Evolutionary conservation across 73 alveolate genomes (phyloP).

Genomic region (Paramecium caudatum): DNA sequence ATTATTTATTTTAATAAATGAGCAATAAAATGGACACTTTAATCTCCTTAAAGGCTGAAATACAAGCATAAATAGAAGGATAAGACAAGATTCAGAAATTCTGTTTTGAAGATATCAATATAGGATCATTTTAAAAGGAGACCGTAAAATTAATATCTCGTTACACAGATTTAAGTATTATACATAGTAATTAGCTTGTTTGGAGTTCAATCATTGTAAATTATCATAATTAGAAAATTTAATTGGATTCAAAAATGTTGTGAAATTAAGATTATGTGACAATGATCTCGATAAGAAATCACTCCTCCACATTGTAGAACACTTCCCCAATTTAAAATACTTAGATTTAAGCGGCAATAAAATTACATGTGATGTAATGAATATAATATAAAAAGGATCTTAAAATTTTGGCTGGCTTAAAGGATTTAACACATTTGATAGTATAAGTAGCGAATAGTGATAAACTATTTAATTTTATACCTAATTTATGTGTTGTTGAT

Average conservation of each 20-base stretch:
- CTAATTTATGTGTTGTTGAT: background rate
- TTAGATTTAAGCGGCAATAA: constrained; percentile 39
- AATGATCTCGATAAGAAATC: constrained; percentile 22
- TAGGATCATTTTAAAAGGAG: constrained; percentile 5
- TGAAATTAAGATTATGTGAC: constrained; percentile 18
- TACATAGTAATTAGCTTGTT: background rate
- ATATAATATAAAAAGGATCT: constrained; percentile 20
- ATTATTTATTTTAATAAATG: no score
- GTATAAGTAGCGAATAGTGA: background rate
- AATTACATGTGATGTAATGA: background rate
- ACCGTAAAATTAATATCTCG: constrained; percentile 1
- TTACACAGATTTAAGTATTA: constrained; percentile 44
- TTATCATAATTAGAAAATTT: constrained; percentile 22
- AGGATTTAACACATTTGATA: constrained; percentile 19
- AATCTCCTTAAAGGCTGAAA: constrained; percentile 30
- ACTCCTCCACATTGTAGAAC: background rate
- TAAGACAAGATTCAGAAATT: constrained; percentile 7
- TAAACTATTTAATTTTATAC: background rate
- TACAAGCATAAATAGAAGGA: constrained; percentile 47
- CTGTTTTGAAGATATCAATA: constrained; percentile 18
- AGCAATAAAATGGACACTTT: constrained; percentile 44
- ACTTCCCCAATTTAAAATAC: constrained; percentile 20
- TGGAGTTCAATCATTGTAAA: constrained; percentile 36
- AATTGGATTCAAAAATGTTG: constrained; percentile 1
- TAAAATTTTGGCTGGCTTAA: constrained; percentile 8